Evolutionary conservation across 495 filamentous ascomycete species (phyloP).

Genomic region (Hyphodiscus hymeniophilus): DNA sequence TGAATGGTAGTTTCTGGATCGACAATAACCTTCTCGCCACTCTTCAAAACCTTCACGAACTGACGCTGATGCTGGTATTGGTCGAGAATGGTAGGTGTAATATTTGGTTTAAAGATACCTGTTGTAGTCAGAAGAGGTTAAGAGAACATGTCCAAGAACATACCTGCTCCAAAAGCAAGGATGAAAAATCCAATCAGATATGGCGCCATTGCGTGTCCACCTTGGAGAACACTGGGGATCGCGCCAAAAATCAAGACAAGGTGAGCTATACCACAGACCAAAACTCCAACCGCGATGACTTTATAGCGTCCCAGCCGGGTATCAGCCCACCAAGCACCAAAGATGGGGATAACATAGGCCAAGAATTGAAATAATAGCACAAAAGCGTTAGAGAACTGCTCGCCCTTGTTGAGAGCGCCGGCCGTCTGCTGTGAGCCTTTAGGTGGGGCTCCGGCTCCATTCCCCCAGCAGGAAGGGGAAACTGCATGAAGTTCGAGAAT

Average conservation of each 20-base stretch:
- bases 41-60: slow-evolving; percentile 54
- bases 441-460: slow-evolving; percentile 46
- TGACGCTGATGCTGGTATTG: slow-evolving; percentile 50
- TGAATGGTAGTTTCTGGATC: slow-evolving; percentile 69
- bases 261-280: slow-evolving; percentile 52
- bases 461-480: slow-evolving; percentile 45
- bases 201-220: slow-evolving; percentile 45
- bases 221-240: slow-evolving; percentile 45
- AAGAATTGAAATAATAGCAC: slow-evolving; percentile 49
- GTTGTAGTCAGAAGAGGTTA: slow-evolving; percentile 23
- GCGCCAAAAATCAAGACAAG: slow-evolving; percentile 54
- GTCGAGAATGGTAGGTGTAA: slow-evolving; percentile 61
- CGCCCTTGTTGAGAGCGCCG: slow-evolving; percentile 50
- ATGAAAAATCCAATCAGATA: slow-evolving; percentile 49
- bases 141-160: neutral
- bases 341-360: slow-evolving; percentile 46
- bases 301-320: slow-evolving; percentile 49
- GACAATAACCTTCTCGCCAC: slow-evolving; percentile 66
- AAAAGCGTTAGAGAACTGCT: slow-evolving; percentile 47
- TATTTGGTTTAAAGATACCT: slow-evolving; percentile 59
- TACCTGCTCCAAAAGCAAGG: slow-evolving; percentile 48
- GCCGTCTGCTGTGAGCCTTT: slow-evolving; percentile 44
- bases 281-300: slow-evolving; percentile 50
- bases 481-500: slow-evolving; percentile 53
- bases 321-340: slow-evolving; percentile 53